phyloP scores from a whole-genome alignment of 208 protist species.

The Trypanosomatidae sp. region DNA sequence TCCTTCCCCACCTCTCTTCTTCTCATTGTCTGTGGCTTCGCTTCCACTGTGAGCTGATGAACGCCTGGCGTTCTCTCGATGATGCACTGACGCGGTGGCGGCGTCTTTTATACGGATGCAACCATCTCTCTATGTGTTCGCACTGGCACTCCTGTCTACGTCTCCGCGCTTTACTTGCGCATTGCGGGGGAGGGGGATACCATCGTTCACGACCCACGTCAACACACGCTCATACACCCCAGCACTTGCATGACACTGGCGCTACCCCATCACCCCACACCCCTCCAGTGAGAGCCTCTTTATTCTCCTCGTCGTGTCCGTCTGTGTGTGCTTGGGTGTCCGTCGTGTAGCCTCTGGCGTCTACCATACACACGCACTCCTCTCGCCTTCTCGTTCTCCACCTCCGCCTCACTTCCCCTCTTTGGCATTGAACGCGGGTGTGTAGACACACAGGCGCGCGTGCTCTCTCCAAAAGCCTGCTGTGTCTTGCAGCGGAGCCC shows the following conservation, averaged over 20 bases:
- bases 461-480: neutral
- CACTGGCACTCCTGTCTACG: neutral
- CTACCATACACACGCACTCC: neutral
- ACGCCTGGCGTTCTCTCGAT: neutral
- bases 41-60: neutral
- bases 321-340: neutral
- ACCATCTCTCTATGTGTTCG: neutral
- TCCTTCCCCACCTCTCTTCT: neutral
- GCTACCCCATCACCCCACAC: neutral
- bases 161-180: neutral
- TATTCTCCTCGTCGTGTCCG: neutral
- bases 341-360: neutral
- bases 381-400: neutral
- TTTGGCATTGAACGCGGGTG: neutral
- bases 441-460: slow-evolving; percentile 13
- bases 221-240: neutral
- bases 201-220: neutral
- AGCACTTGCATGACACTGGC: neutral
- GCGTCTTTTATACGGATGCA: neutral
- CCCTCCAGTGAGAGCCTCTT: neutral
- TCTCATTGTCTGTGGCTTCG: neutral
- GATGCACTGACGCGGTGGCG: neutral
- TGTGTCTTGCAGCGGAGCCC: slow-evolving; percentile 1
- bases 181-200: neutral
- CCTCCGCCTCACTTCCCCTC: neutral